Conservation (phyloP, 371 early-diverging fungal genomes). For the Rhizopus microsporus region DNA sequence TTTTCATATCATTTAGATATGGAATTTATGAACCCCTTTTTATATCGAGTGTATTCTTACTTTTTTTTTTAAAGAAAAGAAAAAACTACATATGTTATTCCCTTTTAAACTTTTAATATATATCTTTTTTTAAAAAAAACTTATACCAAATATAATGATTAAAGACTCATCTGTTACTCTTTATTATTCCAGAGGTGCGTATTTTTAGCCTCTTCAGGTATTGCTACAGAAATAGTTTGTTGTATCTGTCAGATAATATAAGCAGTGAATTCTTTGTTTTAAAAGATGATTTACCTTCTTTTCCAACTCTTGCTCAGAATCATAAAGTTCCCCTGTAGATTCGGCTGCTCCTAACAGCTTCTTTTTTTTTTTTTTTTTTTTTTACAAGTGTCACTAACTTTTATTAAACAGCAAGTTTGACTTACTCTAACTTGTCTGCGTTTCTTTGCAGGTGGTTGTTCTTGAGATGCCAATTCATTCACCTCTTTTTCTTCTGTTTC, state of each 20-base stretch:
- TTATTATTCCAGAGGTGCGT: conserved; percentile 2
- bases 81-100: background rate
- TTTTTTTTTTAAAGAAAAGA: background rate
- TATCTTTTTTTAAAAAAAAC: background rate
- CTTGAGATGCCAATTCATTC: background rate
- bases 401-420: background rate
- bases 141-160: background rate
- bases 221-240: background rate
- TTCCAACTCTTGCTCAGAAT: background rate
- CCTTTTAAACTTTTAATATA: background rate
- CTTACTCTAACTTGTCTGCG: background rate
- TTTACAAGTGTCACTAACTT: background rate
- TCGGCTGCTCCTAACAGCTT: too few species aligned
- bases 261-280: too few species aligned
- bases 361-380: too few species aligned
- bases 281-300: background rate
- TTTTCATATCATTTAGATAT: conserved; percentile 2
- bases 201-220: background rate
- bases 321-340: background rate
- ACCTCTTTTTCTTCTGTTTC: background rate
- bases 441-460: background rate
- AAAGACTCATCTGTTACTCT: background rate
- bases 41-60: background rate
- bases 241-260: background rate
- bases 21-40: conserved; percentile 3